Base-by-base conservation (phyloP, 2,329 filamentous ascomycete species). In the Aspergillus awamori region DNA sequence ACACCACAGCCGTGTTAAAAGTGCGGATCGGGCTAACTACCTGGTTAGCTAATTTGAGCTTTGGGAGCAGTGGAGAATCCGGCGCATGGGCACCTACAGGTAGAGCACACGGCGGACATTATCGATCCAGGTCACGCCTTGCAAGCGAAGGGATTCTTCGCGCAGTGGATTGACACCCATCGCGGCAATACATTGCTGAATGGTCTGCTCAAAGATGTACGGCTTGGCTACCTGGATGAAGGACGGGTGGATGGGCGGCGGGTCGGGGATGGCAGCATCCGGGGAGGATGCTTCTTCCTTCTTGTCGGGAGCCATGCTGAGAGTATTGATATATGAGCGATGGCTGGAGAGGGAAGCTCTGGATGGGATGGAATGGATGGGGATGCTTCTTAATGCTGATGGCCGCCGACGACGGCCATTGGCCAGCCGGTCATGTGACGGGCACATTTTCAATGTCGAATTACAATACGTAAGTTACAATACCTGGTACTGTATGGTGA, bases 121-220 rank as follows among this genome's bases (percentile, higher is more conserved):
- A 72, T 97, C 92, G 64, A 99, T 94, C 83, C 94, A 90, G 61
- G 92, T 86, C 8, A 97, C 89, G 17, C 94, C 95, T 71, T 95
- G 92, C 48, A 98, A 79, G 56, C 94, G 88, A 66, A 92, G 87
- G 63, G 80, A 87, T 71, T 94, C 91, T 75, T 98, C 93, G 60
- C 90, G 88, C 39, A 90, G 87, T 55, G 91, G 87, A 71, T 91
- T 90, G 70, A 89, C 87, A 41, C 87, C 87, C 63, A 89, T 87
- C 20, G 86, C 85, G 48, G 84, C 83, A 60, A 96, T 84, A 74
- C 88, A 88, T 70, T 87, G 86, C 63, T 92, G 88, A 59, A 98
- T 86, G 68, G 87, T 87, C 69, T 92, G 88, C 74, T 97, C 92
- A 66, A 92, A 89, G 64, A 92, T 86, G 79, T 94, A 98, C 60